A percentile compares a stretch with the other conserved stretches of the same genome.
These are phyloP conservation scores for Ustulina deusta DNA, from an alignment of 2,329 filamentous ascomycete genomes.

Conservation along the genomic window DNA sequence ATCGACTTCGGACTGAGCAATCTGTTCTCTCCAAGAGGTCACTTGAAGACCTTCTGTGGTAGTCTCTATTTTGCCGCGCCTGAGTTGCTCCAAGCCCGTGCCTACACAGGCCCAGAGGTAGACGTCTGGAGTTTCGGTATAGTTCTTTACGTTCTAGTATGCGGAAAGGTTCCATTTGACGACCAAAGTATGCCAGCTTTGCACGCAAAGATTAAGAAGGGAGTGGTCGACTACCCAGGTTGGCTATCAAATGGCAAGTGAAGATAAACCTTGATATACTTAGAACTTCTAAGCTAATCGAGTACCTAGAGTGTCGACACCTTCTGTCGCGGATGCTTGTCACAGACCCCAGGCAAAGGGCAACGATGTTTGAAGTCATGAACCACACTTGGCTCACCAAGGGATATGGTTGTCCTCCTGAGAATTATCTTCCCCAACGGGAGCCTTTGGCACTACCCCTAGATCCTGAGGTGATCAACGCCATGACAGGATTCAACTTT, in stretches of 20 bases:
- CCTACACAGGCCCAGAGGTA: constrained; percentile 95
- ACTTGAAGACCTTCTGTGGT: constrained; percentile 96
- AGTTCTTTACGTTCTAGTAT: constrained; percentile 95
- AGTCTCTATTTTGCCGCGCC: constrained; percentile 98
- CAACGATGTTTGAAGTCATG: constrained; percentile 91
- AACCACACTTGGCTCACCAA: constrained; percentile 96
- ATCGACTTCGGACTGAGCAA: constrained; percentile 99
- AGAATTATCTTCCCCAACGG: constrained; percentile 86
- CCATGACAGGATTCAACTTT: constrained; percentile 99
- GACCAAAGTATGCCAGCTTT: constrained; percentile 99
- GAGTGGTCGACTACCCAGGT: constrained; percentile 91
- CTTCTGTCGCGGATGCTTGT: constrained; percentile 96
- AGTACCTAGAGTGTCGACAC: constrained; percentile 82
- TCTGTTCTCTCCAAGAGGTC: constrained; percentile 84
- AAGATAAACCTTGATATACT: constrained; percentile 19
- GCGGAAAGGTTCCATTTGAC: constrained; percentile 97
- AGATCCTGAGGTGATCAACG: constrained; percentile 84
- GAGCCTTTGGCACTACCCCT: constrained; percentile 89
- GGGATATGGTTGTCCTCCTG: constrained; percentile 85
- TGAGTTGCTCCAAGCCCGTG: constrained; percentile 90
- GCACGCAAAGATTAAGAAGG: constrained; percentile 99
- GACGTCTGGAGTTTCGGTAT: constrained; percentile 99
- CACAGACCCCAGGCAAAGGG: constrained; percentile 88
- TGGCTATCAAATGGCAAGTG: constrained; percentile 88
- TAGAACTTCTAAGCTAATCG: constrained; percentile 53